These are phyloP conservation scores for Keithomyces neogunnii DNA, from an alignment of 2,329 filamentous ascomycete species.

Conservation along the genomic window DNA sequence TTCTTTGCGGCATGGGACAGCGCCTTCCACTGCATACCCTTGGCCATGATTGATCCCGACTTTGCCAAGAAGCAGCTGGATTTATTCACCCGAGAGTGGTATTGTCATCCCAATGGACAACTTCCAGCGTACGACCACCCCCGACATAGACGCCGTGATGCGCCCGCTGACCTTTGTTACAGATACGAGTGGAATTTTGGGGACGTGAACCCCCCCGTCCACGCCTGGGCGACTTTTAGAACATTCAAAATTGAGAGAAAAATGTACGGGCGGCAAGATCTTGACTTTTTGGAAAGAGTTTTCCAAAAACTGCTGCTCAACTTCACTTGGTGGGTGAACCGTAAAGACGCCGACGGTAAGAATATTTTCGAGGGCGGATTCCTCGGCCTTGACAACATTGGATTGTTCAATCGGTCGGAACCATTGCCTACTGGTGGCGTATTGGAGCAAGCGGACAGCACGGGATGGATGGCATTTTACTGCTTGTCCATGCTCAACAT, in stretches of 20 bases:
- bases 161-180: constrained; percentile 4
- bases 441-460: constrained; percentile 93
- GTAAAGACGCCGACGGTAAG: constrained; percentile 89
- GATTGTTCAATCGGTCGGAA: constrained; percentile 93
- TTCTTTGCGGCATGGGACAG: constrained; percentile 98
- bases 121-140: constrained; percentile 61
- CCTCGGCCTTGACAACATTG: constrained; percentile 92
- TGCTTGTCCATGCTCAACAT: constrained; percentile 97
- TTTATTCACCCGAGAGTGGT: constrained; percentile 94
- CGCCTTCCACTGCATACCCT: constrained; percentile 90
- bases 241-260: constrained; percentile 98
- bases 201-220: constrained; percentile 92
- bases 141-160: background rate
- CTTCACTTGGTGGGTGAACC: constrained; percentile 99
- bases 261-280: constrained; percentile 87
- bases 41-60: constrained; percentile 96
- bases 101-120: constrained; percentile 96
- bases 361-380: constrained; percentile 97
- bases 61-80: constrained; percentile 98
- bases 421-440: constrained; percentile 88
- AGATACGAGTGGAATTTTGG: constrained; percentile 93
- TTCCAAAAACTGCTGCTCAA: constrained; percentile 95
- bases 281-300: constrained; percentile 91
- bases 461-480: constrained; percentile 98
- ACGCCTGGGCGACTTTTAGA: constrained; percentile 92